phyloP scores from a whole-genome alignment of 2,329 filamentous ascomycete species.

The Aphanoascus verrucosus region DNA sequence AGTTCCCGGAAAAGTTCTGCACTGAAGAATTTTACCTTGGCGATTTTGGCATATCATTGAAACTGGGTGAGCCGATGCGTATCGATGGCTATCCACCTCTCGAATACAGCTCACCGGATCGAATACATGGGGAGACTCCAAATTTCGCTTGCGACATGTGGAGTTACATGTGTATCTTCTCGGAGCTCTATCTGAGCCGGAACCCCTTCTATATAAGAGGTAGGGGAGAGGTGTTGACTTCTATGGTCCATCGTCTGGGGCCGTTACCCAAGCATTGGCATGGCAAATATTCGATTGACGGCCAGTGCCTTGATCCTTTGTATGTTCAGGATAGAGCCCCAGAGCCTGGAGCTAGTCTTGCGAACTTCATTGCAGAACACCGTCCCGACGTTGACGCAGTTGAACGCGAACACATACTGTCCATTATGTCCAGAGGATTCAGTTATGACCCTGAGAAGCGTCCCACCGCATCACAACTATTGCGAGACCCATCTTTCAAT shows the following conservation, averaged over 20 bases:
- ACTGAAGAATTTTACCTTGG: conserved; percentile 23
- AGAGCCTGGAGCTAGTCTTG: not conserved
- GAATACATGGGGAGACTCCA: conserved; percentile 20
- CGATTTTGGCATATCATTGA: conserved; percentile 23
- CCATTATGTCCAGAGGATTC: conserved; percentile 22
- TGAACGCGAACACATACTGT: conserved; percentile 12
- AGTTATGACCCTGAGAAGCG: conserved; percentile 20
- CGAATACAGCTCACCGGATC: conserved; percentile 20
- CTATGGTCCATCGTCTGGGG: conserved; percentile 19
- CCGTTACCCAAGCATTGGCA: conserved; percentile 22
- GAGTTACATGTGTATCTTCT: conserved; percentile 25
- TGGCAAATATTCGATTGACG: conserved; percentile 16
- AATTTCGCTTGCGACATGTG: conserved; percentile 25
- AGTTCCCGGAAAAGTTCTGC: conserved; percentile 17
- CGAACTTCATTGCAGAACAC: not conserved
- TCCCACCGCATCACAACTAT: conserved; percentile 20
- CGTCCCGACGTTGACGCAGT: not conserved
- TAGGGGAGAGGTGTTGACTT: conserved; percentile 9
- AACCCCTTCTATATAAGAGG: conserved; percentile 18
- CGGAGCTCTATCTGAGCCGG: conserved; percentile 19
- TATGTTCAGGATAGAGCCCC: conserved; percentile 19
- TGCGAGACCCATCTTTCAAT: conserved; percentile 17
- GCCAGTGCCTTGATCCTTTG: conserved; percentile 19
- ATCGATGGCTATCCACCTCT: not conserved
- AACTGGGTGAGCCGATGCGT: conserved; percentile 15